phyloP scores from a whole-genome alignment of 164 flowering plant species.

The Taxillus chinensis region DNA sequence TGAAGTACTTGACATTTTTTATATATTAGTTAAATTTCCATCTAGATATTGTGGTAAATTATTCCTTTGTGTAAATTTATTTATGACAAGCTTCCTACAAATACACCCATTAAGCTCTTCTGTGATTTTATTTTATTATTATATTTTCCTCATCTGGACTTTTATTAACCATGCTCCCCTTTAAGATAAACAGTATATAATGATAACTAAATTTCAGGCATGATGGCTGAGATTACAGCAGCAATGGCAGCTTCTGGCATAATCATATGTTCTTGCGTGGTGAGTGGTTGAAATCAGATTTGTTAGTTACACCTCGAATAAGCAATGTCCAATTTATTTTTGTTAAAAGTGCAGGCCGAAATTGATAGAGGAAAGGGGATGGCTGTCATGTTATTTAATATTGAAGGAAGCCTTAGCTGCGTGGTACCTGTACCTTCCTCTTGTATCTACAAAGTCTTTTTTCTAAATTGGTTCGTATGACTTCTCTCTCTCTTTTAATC shows the following conservation, averaged over 20 bases:
- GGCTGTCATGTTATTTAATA: conserved; percentile 75
- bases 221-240: conserved; percentile 81
- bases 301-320: background rate
- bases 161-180: background rate
- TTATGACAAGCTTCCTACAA: no score
- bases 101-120: no score
- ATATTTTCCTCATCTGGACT: no score
- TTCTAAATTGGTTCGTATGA: background rate
- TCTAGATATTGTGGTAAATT: no score
- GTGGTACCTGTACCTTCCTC: conserved; percentile 35
- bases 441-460: background rate
- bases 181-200: background rate
- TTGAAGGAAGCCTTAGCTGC: conserved; percentile 64
- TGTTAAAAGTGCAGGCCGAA: conserved; percentile 53
- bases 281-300: conserved; percentile 28
- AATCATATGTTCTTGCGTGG: conserved; percentile 80
- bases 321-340: background rate
- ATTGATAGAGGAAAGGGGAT: conserved; percentile 66
- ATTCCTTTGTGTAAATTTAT: no score
- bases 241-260: conserved; percentile 58
- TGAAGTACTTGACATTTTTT: no score
- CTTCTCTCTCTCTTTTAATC: conserved; percentile 1
- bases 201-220: conserved; percentile 39
- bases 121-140: no score
- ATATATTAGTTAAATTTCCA: no score